Evolutionary conservation across 2,329 filamentous ascomycete species (phyloP), one percentile per base, ranked within the genome.

Genomic region (Claviceps paspali): DNA sequence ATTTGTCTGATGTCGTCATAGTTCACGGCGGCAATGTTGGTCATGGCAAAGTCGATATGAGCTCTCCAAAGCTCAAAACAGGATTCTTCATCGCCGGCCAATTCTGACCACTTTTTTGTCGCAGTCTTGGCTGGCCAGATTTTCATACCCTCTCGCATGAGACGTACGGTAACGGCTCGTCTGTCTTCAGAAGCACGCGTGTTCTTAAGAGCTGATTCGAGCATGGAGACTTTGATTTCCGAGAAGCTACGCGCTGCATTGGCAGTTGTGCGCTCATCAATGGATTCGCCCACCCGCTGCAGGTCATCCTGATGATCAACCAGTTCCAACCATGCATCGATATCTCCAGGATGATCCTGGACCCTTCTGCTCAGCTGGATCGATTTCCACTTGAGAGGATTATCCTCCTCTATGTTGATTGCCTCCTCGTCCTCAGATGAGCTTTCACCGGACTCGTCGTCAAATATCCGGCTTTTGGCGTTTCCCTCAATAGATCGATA

Each of bases 151-250:
- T 92, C 82, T 6, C 69, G 65, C 67, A 95, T 78, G 39, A 86
- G 64, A 4, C 73, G 75, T 8, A 81, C 55, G 6, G 86, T 54
- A 1, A 95, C 63, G 7, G 58, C 60, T 41, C 82, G 70, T 12
- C 71, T 68, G 29, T 68, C 66, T 26, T 60, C 47, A 1, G 61
- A 56, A 1, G 54, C 52, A 3, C 46, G 45, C 5, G 73, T 64
- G 32, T 79, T 70, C 9, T 64, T 60, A 6, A 94, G 55, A 0
- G 87, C 87, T 42, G 84, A 77, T 45, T 88, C 76, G 42, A 87
- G 82, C 42, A 93, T 73, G 2, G 79, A 76, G 2, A 93, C 61
- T 45, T 84, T 88, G 38, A 94, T 75, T 44, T 91, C 80, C 3
- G 84, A 77, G 38, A 83, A 73, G 43, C 79, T 79, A 43, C 68